Conservation (phyloP, 108 stramenopile species). For the Aureococcus anophagefferens region DNA sequence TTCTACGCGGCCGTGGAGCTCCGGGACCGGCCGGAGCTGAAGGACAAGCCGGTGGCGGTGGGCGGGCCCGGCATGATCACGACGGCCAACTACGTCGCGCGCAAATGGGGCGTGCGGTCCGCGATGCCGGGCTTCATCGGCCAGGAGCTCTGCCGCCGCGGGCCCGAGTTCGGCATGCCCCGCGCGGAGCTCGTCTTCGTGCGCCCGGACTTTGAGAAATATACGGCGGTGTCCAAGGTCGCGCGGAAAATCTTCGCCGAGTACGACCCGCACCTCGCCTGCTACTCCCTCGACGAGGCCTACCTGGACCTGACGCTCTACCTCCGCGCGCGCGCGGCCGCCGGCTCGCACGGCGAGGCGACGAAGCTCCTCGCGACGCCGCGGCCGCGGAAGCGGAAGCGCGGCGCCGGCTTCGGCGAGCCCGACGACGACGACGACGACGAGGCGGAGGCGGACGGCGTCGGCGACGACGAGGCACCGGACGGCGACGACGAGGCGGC, state of each 20-base stretch:
- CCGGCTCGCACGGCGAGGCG: background rate
- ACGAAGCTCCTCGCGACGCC: background rate
- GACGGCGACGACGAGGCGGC: background rate
- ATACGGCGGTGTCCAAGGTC: slow-evolving; percentile 56
- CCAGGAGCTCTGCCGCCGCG: slow-evolving; percentile 37
- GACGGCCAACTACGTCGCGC: slow-evolving; percentile 83
- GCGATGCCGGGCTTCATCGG: slow-evolving; percentile 97
- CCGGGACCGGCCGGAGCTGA: slow-evolving; percentile 66
- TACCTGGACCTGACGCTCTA: slow-evolving; percentile 79
- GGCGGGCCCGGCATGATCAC: slow-evolving; percentile 71
- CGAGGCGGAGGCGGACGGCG: background rate
- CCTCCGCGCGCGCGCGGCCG: slow-evolving; percentile 10
- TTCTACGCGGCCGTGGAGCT: slow-evolving; percentile 84
- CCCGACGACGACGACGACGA: slow-evolving; percentile 8
- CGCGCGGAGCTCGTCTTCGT: slow-evolving; percentile 47
- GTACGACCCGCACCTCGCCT: slow-evolving; percentile 69
- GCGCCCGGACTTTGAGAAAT: slow-evolving; percentile 63
- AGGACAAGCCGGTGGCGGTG: slow-evolving; percentile 71
- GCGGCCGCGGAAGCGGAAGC: slow-evolving; percentile 4
- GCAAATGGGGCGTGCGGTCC: slow-evolving; percentile 83
- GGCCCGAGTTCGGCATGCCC: slow-evolving; percentile 1
- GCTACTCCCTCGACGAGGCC: slow-evolving; percentile 81
- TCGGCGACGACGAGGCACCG: background rate
- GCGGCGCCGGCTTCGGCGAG: background rate
- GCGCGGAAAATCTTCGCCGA: slow-evolving; percentile 58